phyloP scores from a whole-genome alignment of 306 rosid genomes.

The Leucaena leucocephala region DNA sequence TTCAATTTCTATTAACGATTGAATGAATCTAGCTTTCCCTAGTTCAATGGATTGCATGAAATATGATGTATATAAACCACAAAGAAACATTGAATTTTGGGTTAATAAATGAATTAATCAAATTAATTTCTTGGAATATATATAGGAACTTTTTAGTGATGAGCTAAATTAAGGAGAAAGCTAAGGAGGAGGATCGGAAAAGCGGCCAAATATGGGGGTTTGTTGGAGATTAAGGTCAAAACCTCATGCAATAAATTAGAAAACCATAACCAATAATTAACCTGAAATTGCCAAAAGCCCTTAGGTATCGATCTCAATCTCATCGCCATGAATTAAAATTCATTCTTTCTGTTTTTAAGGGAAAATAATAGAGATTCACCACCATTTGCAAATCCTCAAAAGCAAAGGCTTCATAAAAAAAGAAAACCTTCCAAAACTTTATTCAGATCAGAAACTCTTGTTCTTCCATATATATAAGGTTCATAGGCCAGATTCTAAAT shows the following conservation, averaged over 20 bases:
- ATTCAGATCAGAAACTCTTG: no score
- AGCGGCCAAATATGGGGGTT: conserved; percentile 74
- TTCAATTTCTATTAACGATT: no score
- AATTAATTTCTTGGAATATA: neutral
- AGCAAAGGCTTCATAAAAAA: no score
- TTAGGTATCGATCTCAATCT: neutral
- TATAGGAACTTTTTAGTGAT: neutral
- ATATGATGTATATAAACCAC: neutral
- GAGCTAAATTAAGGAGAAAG: neutral
- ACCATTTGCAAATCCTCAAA: no score
- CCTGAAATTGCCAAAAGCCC: conserved; percentile 58
- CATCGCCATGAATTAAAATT: no score
- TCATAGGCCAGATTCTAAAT: no score
- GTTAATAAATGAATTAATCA: neutral
- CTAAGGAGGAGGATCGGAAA: conserved; percentile 50
- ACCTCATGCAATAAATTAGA: conserved; percentile 60
- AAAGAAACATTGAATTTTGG: conserved; percentile 2
- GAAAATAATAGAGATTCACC: no score
- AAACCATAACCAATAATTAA: conserved; percentile 54
- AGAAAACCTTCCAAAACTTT: no score
- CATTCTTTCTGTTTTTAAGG: no score
- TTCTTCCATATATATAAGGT: no score
- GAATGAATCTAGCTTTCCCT: no score
- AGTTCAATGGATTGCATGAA: neutral
- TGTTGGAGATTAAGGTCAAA: conserved; percentile 81